phyloP scores from a whole-genome alignment of 169 alveolate genomes.

The Besnoitia besnoiti region DNA sequence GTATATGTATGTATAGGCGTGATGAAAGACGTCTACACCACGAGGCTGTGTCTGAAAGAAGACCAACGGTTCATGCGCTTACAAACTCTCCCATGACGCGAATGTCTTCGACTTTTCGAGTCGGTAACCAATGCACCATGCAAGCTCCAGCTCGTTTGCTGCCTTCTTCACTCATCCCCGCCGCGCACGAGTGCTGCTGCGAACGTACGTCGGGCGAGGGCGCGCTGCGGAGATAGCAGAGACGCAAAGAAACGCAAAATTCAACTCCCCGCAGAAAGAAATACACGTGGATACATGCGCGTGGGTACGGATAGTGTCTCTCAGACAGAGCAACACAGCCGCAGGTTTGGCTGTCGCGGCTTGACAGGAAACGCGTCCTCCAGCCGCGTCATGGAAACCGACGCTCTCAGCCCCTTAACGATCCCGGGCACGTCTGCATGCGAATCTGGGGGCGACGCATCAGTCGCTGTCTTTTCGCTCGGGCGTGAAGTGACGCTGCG shows the following conservation, averaged over 20 bases:
- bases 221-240: background rate
- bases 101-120: background rate
- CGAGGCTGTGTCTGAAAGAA: background rate
- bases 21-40: background rate
- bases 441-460: too few species aligned
- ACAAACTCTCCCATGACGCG: conserved; percentile 41
- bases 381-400: too few species aligned
- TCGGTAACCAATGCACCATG: conserved; percentile 1
- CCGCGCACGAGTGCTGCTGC: background rate
- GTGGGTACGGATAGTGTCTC: background rate
- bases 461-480: too few species aligned
- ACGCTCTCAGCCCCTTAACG: too few species aligned
- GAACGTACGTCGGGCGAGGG: background rate
- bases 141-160: background rate
- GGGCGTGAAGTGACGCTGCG: too few species aligned
- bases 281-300: background rate
- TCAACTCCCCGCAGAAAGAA: too few species aligned
- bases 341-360: too few species aligned
- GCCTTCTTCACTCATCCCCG: background rate
- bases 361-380: too few species aligned
- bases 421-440: too few species aligned
- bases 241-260: background rate
- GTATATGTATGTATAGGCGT: background rate
- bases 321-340: background rate
- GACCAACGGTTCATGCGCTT: background rate